phyloP scores from a whole-genome alignment of 2,329 filamentous ascomycete genomes.

The Xylariaceae sp. region DNA sequence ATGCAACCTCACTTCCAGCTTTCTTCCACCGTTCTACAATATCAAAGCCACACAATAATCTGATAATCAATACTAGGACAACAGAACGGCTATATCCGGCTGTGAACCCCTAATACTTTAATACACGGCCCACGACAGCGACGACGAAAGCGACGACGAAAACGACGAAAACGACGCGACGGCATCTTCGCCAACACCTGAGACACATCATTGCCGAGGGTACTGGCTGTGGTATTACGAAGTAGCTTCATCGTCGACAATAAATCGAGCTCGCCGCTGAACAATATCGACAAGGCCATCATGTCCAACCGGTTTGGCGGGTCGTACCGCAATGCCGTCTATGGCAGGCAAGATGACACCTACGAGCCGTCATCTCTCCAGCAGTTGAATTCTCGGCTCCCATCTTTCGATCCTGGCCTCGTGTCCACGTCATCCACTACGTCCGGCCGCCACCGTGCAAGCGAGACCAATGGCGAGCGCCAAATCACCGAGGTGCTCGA shows the following conservation, averaged over 20 bases:
- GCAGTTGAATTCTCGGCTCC: slow-evolving; percentile 29
- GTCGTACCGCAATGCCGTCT: slow-evolving; percentile 43
- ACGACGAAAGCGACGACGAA: background rate
- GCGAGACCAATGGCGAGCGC: slow-evolving; percentile 46
- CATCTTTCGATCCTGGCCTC: slow-evolving; percentile 30
- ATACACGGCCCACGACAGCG: background rate
- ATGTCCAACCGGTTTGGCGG: slow-evolving; percentile 51
- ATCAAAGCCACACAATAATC: too few relatives aligned
- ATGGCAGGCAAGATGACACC: slow-evolving; percentile 41
- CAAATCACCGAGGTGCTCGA: slow-evolving; percentile 64
- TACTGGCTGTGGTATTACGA: background rate
- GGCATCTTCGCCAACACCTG: background rate
- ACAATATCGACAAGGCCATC: slow-evolving; percentile 30
- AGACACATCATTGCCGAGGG: background rate
- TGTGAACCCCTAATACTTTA: background rate
- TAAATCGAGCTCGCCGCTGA: slow-evolving; percentile 11
- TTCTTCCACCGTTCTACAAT: too few relatives aligned
- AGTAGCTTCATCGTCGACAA: background rate
- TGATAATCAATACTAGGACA: too few relatives aligned
- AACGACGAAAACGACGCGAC: background rate
- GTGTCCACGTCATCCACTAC: slow-evolving; percentile 17
- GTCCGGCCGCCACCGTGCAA: slow-evolving; percentile 24
- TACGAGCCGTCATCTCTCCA: slow-evolving; percentile 41
- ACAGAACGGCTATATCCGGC: background rate
- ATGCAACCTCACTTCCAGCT: too few relatives aligned